These are phyloP conservation scores for Naegleria fowleri DNA, from an alignment of 208 protist genomes.

Conservation along the genomic window DNA sequence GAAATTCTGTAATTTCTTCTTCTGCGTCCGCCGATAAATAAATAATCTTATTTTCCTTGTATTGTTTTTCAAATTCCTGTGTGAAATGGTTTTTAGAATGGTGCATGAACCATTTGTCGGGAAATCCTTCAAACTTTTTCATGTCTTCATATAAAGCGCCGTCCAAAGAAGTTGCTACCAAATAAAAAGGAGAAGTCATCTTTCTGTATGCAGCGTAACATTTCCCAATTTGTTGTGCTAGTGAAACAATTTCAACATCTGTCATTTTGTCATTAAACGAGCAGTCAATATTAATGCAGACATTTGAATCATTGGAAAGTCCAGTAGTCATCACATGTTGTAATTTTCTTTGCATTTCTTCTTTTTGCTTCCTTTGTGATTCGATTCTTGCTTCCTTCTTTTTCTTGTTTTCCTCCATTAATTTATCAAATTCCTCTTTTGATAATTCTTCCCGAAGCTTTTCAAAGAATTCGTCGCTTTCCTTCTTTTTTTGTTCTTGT, in stretches of 20 bases:
- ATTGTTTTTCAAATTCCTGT: neutral
- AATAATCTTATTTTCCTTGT: neutral
- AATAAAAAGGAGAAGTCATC: neutral
- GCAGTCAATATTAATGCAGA: neutral
- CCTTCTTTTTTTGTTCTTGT: neutral
- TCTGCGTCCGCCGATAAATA: conserved; percentile 14
- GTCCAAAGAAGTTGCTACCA: neutral
- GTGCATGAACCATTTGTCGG: neutral
- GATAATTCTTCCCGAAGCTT: neutral
- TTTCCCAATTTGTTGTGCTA: neutral
- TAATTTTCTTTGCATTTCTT: neutral
- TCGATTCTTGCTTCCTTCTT: neutral
- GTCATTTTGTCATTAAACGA: conserved; percentile 22
- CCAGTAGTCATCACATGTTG: neutral
- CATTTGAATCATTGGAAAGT: neutral
- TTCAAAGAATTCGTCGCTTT: neutral
- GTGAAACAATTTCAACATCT: neutral
- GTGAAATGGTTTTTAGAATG: neutral
- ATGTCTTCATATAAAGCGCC: neutral
- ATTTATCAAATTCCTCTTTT: neutral
- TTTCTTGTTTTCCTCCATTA: neutral
- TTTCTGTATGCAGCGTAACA: conserved; percentile 10
- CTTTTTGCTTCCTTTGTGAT: neutral
- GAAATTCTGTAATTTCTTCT: neutral
- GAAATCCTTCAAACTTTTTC: conserved; percentile 5